Evolutionary conservation across 2,329 filamentous ascomycete species (phyloP), one percentile per base, ranked within the genome.

Genomic region (Aspergillus intermedius): DNA sequence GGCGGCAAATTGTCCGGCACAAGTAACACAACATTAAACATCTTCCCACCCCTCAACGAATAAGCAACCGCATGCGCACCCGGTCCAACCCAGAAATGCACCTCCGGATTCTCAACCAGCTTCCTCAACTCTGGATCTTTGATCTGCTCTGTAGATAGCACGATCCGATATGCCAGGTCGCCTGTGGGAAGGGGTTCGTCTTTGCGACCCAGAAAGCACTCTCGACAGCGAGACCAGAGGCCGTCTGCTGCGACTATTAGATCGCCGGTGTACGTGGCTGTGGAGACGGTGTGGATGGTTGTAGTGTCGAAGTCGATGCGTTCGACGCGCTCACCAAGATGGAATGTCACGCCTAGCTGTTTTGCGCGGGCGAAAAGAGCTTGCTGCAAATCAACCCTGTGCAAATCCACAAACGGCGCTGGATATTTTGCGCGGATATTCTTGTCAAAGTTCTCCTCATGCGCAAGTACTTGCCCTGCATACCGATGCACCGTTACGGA

Each of bases 21-120:
- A 1, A 86, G 66, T 1, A 87, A 66, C 0, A 87, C 83, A 4
- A 88, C 74, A 49, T 87, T 87, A 54, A 80, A 83, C 71, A 83
- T 76, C 0, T 69, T 67, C 0, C 82, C 81, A 0, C 69, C 75
- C 1, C 80, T 73, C 45, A 87, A 60, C 0, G 62, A 65, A 62
- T 87, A 87, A 0, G 75, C 78, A 0, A 86, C 79, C 0, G 75
- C 80, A 57, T 87, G 83, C 1, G 78, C 72, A 1, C 73, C 72
- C 0, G 82, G 80, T 0, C 84, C 84, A 7, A 82, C 70, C 84
- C 83, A 87, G 59, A 83, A 81, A 54, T 81, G 74, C 9, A 77
- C 74, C 1, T 71, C 67, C 0, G 78, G 76, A 0, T 76, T 74
- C 6, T 69, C 60, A 1, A 86, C 75, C 68, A 79, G 79, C 0